These are phyloP conservation scores for Lactarius pseudohatsudake DNA, from an alignment of 768 basidiomycete genomes.

Conservation along the genomic window DNA sequence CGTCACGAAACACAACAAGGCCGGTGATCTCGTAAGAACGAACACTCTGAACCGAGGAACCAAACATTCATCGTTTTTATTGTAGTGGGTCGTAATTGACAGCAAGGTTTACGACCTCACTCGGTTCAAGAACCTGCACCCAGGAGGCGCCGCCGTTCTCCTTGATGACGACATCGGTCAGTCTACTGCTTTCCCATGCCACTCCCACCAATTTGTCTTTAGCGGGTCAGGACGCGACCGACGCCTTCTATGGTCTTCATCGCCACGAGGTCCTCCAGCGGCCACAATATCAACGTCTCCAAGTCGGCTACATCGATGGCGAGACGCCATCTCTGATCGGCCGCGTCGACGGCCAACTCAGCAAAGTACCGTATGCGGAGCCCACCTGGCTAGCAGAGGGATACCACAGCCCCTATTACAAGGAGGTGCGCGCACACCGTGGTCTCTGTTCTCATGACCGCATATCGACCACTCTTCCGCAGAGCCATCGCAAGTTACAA, in stretches of 20 bases:
- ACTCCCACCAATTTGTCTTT: constrained; percentile 1
- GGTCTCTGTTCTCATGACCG: background rate
- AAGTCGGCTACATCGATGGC: constrained; percentile 71
- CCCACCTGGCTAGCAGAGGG: constrained; percentile 76
- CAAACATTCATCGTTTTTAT: background rate
- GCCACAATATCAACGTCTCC: constrained; percentile 71
- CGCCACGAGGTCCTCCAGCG: constrained; percentile 77
- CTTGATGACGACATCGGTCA: constrained; percentile 74
- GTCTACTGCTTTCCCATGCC: background rate
- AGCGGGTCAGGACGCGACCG: constrained; percentile 88
- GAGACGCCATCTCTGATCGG: constrained; percentile 54
- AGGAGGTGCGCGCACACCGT: constrained; percentile 48
- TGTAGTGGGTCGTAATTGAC: constrained; percentile 81
- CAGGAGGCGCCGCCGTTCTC: constrained; percentile 79
- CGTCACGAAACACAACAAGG: constrained; percentile 79
- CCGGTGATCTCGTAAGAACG: constrained; percentile 65
- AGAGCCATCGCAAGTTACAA: constrained; percentile 66
- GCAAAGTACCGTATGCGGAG: constrained; percentile 84
- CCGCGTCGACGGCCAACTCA: constrained; percentile 56
- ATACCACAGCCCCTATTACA: constrained; percentile 77
- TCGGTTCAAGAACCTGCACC: constrained; percentile 78
- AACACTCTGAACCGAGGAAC: background rate
- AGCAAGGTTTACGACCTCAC: constrained; percentile 81
- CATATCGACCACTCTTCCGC: constrained; percentile 17
- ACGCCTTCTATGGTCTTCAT: constrained; percentile 87